Percentiles rank a stretch among this genome's conserved stretches.
Conservation (phyloP, 2,329 filamentous ascomycete species). For the Claviceps spartinae region DNA sequence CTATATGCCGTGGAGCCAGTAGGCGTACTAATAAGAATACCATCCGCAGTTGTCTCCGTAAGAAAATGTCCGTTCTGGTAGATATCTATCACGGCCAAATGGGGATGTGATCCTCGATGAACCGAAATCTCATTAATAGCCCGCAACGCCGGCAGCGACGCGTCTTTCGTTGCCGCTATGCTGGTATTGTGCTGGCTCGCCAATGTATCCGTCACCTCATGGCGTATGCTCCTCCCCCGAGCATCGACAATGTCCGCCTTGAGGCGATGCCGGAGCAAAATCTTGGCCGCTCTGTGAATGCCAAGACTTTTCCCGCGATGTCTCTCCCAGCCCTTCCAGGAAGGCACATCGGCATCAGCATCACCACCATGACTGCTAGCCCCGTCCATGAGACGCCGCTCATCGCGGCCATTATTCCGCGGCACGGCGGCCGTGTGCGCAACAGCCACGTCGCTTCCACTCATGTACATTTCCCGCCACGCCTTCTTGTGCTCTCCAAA, state of each 20-base stretch:
- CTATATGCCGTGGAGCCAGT: conserved; percentile 94
- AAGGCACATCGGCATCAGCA: too few species aligned
- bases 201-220: conserved; percentile 30
- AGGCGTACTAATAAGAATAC: conserved; percentile 85
- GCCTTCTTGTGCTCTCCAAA: conserved; percentile 86
- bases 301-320: conserved; percentile 74
- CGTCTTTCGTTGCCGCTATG: conserved; percentile 22
- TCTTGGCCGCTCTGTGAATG: conserved; percentile 55
- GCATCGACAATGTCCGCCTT: conserved; percentile 73
- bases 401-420: conserved; percentile 13
- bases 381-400: neutral
- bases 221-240: conserved; percentile 46
- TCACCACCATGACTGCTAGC: neutral
- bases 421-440: conserved; percentile 29
- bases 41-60: conserved; percentile 88
- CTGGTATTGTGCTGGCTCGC: conserved; percentile 31
- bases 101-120: conserved; percentile 78
- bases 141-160: conserved; percentile 33
- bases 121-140: conserved; percentile 95
- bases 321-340: conserved; percentile 48
- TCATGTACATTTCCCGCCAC: conserved; percentile 87
- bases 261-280: conserved; percentile 75
- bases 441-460: conserved; percentile 36
- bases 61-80: conserved; percentile 80
- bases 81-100: conserved; percentile 84